Conservation (phyloP, 305 asterid genomes). For the Fraxinus floribunda region DNA sequence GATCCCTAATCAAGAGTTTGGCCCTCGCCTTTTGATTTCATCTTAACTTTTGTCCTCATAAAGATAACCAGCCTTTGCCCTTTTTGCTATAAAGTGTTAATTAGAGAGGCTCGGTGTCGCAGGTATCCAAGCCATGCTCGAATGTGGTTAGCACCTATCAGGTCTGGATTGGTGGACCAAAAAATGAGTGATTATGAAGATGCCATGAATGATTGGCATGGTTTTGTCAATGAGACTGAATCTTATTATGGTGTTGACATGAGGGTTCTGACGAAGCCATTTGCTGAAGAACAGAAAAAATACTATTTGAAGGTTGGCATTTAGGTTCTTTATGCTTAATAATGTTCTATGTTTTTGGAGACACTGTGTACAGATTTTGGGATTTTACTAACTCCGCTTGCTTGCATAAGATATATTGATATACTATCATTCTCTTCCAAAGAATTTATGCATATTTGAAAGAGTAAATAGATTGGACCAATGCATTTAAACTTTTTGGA, state of each 20-base stretch:
- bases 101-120: conserved; percentile 20
- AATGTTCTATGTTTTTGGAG: background rate
- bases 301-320: conserved; percentile 78
- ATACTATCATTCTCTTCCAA: background rate
- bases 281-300: conserved; percentile 64
- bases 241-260: conserved; percentile 82
- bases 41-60: background rate
- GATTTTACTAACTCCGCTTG: conserved; percentile 11
- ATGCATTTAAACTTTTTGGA: background rate
- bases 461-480: background rate
- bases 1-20: background rate
- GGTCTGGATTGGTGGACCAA: conserved; percentile 69
- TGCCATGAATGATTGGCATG: conserved; percentile 72
- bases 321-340: conserved; percentile 12
- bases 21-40: background rate
- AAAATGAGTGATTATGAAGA: conserved; percentile 62
- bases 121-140: conserved; percentile 99
- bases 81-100: background rate
- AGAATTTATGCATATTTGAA: background rate
- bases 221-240: conserved; percentile 68
- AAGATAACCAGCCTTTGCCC: background rate
- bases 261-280: conserved; percentile 76
- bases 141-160: conserved; percentile 91
- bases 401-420: background rate
- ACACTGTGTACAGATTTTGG: background rate